A percentile compares a stretch with the other conserved stretches of the same genome.
Conservation (phyloP, 2,329 filamentous ascomycete genomes). For the Ascomycota sp. region DNA sequence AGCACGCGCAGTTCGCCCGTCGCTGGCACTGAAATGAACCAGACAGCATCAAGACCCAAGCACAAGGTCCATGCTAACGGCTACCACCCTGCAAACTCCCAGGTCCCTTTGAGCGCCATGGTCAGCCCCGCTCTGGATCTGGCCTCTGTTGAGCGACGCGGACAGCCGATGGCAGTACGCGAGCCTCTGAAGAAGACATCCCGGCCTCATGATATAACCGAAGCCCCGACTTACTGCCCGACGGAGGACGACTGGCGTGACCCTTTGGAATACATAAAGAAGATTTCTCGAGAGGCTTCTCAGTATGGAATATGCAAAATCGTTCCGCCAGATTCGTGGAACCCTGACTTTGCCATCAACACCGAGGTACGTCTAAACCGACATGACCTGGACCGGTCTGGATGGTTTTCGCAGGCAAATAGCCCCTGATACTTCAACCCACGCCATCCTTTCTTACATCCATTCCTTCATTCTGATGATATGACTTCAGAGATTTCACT, state of each 20-base stretch:
- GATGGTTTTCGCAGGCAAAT: too few species aligned
- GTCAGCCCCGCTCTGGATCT: conserved; percentile 52
- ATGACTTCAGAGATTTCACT: conserved; percentile 80
- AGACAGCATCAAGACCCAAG: conserved; percentile 25
- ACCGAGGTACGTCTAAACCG: conserved; percentile 48
- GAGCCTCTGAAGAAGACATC: conserved; percentile 59
- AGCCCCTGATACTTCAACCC: too few species aligned
- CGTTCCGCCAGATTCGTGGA: conserved; percentile 83
- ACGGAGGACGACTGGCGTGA: conserved; percentile 91
- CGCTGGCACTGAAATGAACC: conserved; percentile 14
- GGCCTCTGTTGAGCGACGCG: conserved; percentile 76
- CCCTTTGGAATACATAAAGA: conserved; percentile 81
- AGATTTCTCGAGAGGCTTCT: conserved; percentile 68
- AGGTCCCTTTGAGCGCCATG: conserved; percentile 33
- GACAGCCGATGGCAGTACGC: conserved; percentile 55
- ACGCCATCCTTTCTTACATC: too few species aligned
- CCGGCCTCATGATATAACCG: conserved; percentile 65
- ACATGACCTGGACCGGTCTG: not conserved
- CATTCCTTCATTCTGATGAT: not conserved
- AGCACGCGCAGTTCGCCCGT: conserved; percentile 33
- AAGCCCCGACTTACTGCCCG: conserved; percentile 78
- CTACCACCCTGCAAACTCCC: conserved; percentile 28
- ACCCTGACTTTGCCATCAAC: conserved; percentile 86
- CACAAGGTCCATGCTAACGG: conserved; percentile 32
- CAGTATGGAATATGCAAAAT: conserved; percentile 91